Conservation (phyloP, 2,329 filamentous ascomycete genomes). For the Phoma herbarum region DNA sequence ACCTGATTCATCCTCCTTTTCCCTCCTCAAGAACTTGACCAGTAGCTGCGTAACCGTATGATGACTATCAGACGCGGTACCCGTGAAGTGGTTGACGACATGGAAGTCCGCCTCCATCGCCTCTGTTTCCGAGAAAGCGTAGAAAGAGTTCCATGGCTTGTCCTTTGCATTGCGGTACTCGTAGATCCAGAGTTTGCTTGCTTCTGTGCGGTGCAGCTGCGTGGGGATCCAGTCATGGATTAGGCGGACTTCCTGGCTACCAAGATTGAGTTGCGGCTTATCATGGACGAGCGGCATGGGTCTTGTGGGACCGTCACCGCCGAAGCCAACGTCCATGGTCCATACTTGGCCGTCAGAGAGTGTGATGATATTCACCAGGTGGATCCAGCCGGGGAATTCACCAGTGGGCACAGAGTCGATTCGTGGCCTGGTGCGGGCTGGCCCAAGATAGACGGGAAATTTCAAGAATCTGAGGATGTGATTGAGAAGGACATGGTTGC, state of each 20-base stretch:
- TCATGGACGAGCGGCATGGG: constrained; percentile 63
- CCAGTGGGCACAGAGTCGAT: constrained; percentile 46
- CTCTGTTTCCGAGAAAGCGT: constrained; percentile 53
- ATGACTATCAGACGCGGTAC: constrained; percentile 43
- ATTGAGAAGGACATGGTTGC: constrained; percentile 64
- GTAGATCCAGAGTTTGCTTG: constrained; percentile 68
- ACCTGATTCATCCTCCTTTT: constrained; percentile 43
- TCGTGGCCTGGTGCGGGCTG: constrained; percentile 56
- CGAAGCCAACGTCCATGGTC: constrained; percentile 70
- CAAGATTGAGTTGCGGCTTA: constrained; percentile 59
- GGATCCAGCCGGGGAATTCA: constrained; percentile 62
- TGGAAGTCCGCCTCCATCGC: constrained; percentile 53
- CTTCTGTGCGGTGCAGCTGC: constrained; percentile 48
- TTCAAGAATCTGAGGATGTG: constrained; percentile 62
- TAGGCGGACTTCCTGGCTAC: constrained; percentile 65
- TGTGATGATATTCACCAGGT: constrained; percentile 70
- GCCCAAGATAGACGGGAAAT: constrained; percentile 64
- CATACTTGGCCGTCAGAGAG: constrained; percentile 61
- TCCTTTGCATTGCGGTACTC: constrained; percentile 59
- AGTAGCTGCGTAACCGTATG: constrained; percentile 47
- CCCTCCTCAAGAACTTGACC: constrained; percentile 51
- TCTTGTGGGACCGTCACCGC: constrained; percentile 66
- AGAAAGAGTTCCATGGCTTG: constrained; percentile 54
- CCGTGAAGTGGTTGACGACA: constrained; percentile 52
- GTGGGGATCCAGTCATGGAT: constrained; percentile 60